Evolutionary conservation across 768 basidiomycete genomes (phyloP), one percentile per base, ranked within the genome.

Genomic region (Mrakia frigida): DNA sequence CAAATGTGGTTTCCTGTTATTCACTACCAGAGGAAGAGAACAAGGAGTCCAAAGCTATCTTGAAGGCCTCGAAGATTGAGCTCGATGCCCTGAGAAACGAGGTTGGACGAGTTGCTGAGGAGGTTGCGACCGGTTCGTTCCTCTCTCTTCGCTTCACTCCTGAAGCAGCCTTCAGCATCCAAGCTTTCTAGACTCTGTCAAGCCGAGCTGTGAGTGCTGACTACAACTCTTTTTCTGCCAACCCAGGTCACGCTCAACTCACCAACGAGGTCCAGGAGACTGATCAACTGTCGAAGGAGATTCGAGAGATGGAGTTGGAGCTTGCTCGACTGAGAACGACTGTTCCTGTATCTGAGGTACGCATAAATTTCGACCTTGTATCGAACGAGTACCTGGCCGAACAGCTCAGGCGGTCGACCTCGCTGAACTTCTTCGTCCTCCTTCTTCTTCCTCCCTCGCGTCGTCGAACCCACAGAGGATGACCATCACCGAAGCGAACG

Each of bases 271-370:
- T 81, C 2, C 25, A 79, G 0, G 82, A 83, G 61, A 81, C 80
- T 13, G 77, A 80, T n/a, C 76, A 74, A 2, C 50, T 82, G 31
- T 77, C 80, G 56, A 82, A 82, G 73, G 80, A 91, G 82, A 93
- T 95, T 79, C 87, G 92, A 77, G 92, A 94, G 81, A 89, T 92
- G 50, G 90, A 91, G 50, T 87, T 94, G 6, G 88, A 90, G 1
- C 86, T 95, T 52, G 90, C 90, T 10, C 88, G 93, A 1, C 88
- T 95, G 25, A 89, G 92, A 28, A 90, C 93, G 79, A 88, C 90
- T 2, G 89, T 95, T 79, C 84, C 84, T 0, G 91, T 92, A 0
- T 87, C 89, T 28, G 80, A 83, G 50, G 80, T 80, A 37, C 77
- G 82, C 59, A 11, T n/a, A n/a, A n/a, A n/a, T n/a, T n/a, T n/a